phyloP scores from a whole-genome alignment of 805 yeast species.

The Wickerhamomyces pijperi region DNA sequence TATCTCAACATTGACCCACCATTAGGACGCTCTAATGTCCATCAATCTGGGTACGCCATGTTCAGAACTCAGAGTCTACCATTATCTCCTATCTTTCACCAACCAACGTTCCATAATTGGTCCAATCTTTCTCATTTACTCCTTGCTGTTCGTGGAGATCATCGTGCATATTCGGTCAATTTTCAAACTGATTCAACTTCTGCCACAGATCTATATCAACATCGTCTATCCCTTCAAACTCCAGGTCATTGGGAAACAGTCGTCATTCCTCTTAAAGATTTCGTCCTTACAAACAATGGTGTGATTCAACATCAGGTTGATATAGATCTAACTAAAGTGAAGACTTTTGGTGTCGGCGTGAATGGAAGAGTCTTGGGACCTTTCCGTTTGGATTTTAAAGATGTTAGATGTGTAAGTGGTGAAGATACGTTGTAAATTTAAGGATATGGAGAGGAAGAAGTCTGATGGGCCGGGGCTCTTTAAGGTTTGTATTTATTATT shows the following conservation, averaged over 20 bases:
- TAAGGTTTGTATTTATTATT: too few species aligned
- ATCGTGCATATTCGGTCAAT: slow-evolving; percentile 66
- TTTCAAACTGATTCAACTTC: slow-evolving; percentile 74
- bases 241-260: slow-evolving; percentile 83
- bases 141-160: slow-evolving; percentile 61
- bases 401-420: slow-evolving; percentile 60
- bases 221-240: slow-evolving; percentile 56
- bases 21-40: slow-evolving; percentile 49
- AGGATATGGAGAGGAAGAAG: too few species aligned
- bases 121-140: slow-evolving; percentile 49
- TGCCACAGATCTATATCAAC: slow-evolving; percentile 73
- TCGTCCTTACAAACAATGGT: slow-evolving; percentile 82
- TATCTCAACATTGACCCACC: slow-evolving; percentile 58
- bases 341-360: slow-evolving; percentile 69
- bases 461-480: too few species aligned
- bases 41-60: slow-evolving; percentile 69
- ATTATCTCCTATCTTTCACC: slow-evolving; percentile 26
- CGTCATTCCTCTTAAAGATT: slow-evolving; percentile 63
- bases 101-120: slow-evolving; percentile 60
- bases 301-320: slow-evolving; percentile 43
- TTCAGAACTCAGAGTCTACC: slow-evolving; percentile 64
- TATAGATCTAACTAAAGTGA: slow-evolving; percentile 52
- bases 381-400: slow-evolving; percentile 55
- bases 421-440: slow-evolving; percentile 10
- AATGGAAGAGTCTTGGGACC: slow-evolving; percentile 74